These are phyloP conservation scores for Digitaria exilis DNA, from an alignment of 202 grass and related monocot genomes.

Conservation along the genomic window DNA sequence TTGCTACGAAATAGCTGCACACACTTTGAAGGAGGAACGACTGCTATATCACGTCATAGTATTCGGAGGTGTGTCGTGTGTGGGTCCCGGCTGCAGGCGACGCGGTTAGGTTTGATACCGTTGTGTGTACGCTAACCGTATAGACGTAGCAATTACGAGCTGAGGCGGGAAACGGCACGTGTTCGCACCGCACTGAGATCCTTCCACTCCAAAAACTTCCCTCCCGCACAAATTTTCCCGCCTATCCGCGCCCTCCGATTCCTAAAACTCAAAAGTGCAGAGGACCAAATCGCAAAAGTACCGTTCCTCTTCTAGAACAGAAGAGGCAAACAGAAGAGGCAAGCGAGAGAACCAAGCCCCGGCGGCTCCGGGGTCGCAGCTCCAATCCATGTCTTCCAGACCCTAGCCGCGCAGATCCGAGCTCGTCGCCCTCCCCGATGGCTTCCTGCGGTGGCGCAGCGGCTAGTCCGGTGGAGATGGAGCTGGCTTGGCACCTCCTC, in stretches of 20 bases:
- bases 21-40: too few relatives aligned
- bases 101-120: not conserved
- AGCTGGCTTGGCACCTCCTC: slow-evolving; percentile 82
- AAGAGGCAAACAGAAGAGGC: not conserved
- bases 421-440: slow-evolving; percentile 32
- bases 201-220: slow-evolving; percentile 27
- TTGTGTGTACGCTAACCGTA: slow-evolving; percentile 7
- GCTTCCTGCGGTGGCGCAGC: not conserved
- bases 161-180: slow-evolving; percentile 48
- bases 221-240: slow-evolving; percentile 39
- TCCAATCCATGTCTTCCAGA: slow-evolving; percentile 12
- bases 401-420: slow-evolving; percentile 35
- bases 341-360: not conserved
- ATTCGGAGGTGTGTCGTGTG: too few relatives aligned
- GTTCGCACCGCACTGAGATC: not conserved
- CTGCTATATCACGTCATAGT: too few relatives aligned
- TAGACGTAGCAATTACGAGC: slow-evolving; percentile 24
- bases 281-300: slow-evolving; percentile 34
- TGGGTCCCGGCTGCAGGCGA: too few relatives aligned
- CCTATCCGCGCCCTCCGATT: slow-evolving; percentile 19
- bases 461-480: slow-evolving; percentile 28
- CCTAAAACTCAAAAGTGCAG: not conserved
- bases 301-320: not conserved
- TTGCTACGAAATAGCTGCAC: too few relatives aligned
- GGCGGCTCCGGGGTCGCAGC: not conserved